phyloP scores from a whole-genome alignment of 2,329 filamentous ascomycete species.

The Alternaria longipes region DNA sequence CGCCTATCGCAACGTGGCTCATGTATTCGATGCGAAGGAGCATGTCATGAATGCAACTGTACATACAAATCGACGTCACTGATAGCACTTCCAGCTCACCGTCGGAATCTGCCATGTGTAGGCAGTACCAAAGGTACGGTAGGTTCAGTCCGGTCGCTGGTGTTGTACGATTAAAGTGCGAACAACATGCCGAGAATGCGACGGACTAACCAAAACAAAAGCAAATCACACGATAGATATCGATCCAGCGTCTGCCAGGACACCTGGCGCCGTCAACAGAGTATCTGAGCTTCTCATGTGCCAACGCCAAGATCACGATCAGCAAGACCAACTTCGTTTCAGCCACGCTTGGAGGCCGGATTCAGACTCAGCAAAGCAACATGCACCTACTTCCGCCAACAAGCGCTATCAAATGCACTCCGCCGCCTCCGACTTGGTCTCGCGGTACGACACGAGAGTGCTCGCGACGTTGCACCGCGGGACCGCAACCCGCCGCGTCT shows the following conservation, averaged over 20 bases:
- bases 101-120: background rate
- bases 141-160: background rate
- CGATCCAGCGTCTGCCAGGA: conserved; percentile 2
- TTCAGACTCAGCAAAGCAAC: conserved; percentile 17
- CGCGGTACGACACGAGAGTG: conserved; percentile 3
- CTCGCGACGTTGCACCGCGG: conserved; percentile 17
- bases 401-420: conserved; percentile 1
- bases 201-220: background rate
- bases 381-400: conserved; percentile 25
- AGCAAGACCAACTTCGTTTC: conserved; percentile 36
- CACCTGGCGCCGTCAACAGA: conserved; percentile 8
- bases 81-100: background rate
- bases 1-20: background rate
- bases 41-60: background rate
- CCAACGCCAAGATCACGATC: conserved; percentile 33
- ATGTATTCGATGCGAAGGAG: background rate
- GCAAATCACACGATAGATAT: background rate
- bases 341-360: conserved; percentile 33
- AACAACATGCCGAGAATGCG: background rate
- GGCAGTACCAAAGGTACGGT: background rate
- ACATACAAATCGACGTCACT: background rate
- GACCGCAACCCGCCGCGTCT: conserved; percentile 5
- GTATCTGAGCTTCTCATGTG: conserved; percentile 14
- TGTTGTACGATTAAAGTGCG: background rate
- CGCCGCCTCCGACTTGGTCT: conserved; percentile 13